Evolutionary conservation across 176 grass and related monocot genomes (phyloP).

Genomic region (Aegilops speltoides): DNA sequence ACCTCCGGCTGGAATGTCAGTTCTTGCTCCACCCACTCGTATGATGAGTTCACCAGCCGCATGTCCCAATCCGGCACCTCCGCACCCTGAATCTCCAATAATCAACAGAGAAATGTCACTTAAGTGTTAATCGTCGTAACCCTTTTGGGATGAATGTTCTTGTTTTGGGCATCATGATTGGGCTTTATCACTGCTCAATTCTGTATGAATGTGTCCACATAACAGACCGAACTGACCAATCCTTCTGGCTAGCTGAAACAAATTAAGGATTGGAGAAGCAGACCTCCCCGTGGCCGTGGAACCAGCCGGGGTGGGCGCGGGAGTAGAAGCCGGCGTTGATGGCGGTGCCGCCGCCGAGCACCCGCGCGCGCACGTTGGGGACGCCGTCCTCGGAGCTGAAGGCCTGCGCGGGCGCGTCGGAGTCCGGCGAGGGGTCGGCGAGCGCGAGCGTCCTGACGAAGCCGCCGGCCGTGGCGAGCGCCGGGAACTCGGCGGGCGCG

Average conservation of each 20-base stretch:
- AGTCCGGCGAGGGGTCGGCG: constrained; percentile 48
- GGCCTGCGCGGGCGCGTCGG: constrained; percentile 42
- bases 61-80: constrained; percentile 54
- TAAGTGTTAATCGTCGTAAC: neutral
- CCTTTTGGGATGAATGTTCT: neutral
- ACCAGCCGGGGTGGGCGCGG: constrained; percentile 62
- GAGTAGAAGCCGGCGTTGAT: constrained; percentile 93
- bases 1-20: constrained; percentile 60
- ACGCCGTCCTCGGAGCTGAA: constrained; percentile 64
- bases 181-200: neutral
- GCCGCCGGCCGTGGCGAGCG: constrained; percentile 44
- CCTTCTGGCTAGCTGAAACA: neutral
- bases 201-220: neutral
- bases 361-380: constrained; percentile 59
- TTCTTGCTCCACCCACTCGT: constrained; percentile 72
- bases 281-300: constrained; percentile 25
- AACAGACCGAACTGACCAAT: neutral
- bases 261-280: neutral
- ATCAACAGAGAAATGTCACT: neutral
- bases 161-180: neutral
- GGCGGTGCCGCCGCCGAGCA: constrained; percentile 57
- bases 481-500: constrained; percentile 60
- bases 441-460: constrained; percentile 67
- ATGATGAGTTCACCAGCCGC: constrained; percentile 63
- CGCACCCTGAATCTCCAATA: neutral